These are phyloP conservation scores for Platanus orientalis DNA, from an alignment of 164 flowering plant species.

Conservation along the genomic window DNA sequence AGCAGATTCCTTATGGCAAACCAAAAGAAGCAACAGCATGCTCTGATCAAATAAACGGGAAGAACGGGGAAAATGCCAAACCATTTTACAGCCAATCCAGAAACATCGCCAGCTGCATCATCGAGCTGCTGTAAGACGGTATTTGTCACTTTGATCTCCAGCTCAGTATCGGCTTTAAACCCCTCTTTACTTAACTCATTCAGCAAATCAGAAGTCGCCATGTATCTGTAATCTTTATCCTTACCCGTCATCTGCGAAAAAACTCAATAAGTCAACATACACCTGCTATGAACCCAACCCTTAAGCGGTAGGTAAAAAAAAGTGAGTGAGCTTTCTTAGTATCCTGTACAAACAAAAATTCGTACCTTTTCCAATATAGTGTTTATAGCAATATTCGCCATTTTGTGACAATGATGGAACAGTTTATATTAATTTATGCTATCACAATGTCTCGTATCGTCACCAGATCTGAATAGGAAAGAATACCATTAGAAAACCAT, in stretches of 20 bases:
- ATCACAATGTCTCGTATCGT: not conserved
- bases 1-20: no score
- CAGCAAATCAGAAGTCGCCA: conserved; percentile 97
- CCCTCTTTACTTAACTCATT: conserved; percentile 80
- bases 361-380: conserved; percentile 17
- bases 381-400: conserved; percentile 12
- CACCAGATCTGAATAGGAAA: not conserved
- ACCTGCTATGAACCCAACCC: not conserved
- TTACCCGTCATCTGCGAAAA: conserved; percentile 92
- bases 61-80: conserved; percentile 12
- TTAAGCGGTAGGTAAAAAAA: no score
- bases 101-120: conserved; percentile 97
- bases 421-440: not conserved
- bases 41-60: not conserved
- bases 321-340: not conserved
- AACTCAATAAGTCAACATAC: conserved; percentile 7
- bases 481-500: not conserved
- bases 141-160: conserved; percentile 69
- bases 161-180: conserved; percentile 76
- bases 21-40: not conserved
- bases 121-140: conserved; percentile 89
- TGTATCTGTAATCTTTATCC: conserved; percentile 96
- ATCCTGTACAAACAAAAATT: not conserved
- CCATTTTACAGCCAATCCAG: conserved; percentile 99
- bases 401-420: not conserved